Conservation (phyloP, 495 filamentous ascomycete genomes). For the Chaetomidium leptoderma region DNA sequence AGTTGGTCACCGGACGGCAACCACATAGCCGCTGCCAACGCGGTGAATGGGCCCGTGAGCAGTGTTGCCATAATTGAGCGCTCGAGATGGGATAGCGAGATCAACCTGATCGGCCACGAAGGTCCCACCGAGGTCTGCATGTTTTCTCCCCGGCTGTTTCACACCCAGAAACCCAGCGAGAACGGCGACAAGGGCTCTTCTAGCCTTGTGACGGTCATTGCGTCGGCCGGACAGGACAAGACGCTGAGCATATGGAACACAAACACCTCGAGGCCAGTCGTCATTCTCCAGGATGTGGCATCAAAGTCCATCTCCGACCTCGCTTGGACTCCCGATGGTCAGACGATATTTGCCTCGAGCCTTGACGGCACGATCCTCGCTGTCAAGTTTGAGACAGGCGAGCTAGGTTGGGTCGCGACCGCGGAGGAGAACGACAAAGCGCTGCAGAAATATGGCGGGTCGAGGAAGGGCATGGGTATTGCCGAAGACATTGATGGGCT, state of each 20-base stretch:
- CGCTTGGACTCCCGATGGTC: slow-evolving; percentile 91
- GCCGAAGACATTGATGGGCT: slow-evolving; percentile 85
- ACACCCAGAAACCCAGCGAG: slow-evolving; percentile 58
- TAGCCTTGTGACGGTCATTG: slow-evolving; percentile 83
- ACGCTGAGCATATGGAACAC: slow-evolving; percentile 96
- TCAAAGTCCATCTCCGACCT: slow-evolving; percentile 90
- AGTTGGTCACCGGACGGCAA: slow-evolving; percentile 97
- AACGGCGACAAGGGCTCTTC: slow-evolving; percentile 33
- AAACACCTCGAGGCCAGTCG: slow-evolving; percentile 80
- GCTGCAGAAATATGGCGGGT: slow-evolving; percentile 85
- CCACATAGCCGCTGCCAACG: slow-evolving; percentile 95
- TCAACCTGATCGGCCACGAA: slow-evolving; percentile 96
- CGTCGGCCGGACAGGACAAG: slow-evolving; percentile 94
- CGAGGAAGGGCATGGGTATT: slow-evolving; percentile 78
- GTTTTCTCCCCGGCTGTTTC: slow-evolving; percentile 87
- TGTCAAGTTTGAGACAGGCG: slow-evolving; percentile 50
- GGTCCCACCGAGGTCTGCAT: slow-evolving; percentile 94
- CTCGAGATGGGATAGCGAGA: slow-evolving; percentile 89
- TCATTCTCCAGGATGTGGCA: slow-evolving; percentile 81
- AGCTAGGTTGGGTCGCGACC: slow-evolving; percentile 50
- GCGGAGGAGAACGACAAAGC: slow-evolving; percentile 87
- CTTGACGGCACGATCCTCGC: slow-evolving; percentile 83
- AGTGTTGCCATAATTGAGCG: slow-evolving; percentile 95
- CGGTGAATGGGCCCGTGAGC: slow-evolving; percentile 93
- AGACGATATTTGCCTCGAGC: slow-evolving; percentile 76